Conservation (phyloP, 2,329 filamentous ascomycete genomes). For the Scortechinia acanthostroma region DNA sequence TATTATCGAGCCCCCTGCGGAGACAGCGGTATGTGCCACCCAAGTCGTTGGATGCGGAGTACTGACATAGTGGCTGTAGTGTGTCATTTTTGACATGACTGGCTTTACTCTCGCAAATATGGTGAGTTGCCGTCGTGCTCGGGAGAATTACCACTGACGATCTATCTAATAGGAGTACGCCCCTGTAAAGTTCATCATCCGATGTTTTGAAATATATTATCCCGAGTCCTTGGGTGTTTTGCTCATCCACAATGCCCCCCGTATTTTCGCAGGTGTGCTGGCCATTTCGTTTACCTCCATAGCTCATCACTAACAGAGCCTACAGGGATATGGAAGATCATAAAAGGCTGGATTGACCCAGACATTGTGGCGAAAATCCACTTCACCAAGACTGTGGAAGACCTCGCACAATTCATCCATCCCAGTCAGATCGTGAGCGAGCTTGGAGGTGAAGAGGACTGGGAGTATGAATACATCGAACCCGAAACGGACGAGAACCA, state of each 20-base stretch:
- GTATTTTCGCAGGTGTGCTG: conserved; percentile 85
- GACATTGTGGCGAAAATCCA: conserved; percentile 91
- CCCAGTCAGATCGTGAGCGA: conserved; percentile 69
- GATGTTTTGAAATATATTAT: conserved; percentile 98
- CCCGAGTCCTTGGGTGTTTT: conserved; percentile 86
- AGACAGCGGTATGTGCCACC: conserved; percentile 78
- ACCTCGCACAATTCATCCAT: conserved; percentile 72
- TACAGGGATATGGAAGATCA: conserved; percentile 90
- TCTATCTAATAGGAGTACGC: conserved; percentile 66
- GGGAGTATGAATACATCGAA: conserved; percentile 76
- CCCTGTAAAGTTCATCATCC: conserved; percentile 98
- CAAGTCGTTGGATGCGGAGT: background rate
- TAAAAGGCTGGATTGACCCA: conserved; percentile 91
- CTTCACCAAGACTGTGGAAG: conserved; percentile 76
- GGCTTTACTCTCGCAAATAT: conserved; percentile 91
- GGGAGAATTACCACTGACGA: conserved; percentile 3
- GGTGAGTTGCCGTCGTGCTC: conserved; percentile 32
- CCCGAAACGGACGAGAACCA: conserved; percentile 71
- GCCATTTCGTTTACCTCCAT: conserved; percentile 14
- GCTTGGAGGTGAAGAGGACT: conserved; percentile 79
- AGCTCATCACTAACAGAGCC: conserved; percentile 7
- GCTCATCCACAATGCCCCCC: conserved; percentile 90
- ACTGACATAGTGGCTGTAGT: conserved; percentile 41
- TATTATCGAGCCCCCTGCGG: conserved; percentile 70
- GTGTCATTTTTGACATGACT: conserved; percentile 92